A percentile compares a stretch with the other conserved stretches of the same genome.
phyloP scores from a whole-genome alignment of 805 yeast genomes.

The Ogataea zsoltii region DNA sequence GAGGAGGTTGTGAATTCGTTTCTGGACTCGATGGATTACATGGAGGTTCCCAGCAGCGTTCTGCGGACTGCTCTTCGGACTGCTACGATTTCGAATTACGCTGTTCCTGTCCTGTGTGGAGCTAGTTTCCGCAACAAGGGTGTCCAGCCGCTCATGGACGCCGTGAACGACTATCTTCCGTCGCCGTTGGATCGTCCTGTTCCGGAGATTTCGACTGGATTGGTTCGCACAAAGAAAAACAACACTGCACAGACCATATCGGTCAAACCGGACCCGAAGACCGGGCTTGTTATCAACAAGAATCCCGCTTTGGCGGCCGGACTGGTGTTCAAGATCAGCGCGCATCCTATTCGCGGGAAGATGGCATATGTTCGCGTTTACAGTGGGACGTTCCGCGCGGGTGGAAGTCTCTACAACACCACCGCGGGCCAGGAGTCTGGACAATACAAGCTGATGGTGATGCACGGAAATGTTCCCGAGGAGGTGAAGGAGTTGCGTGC shows the following conservation, averaged over 20 bases:
- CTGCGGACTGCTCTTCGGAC: constrained; percentile 62
- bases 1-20: constrained; percentile 76
- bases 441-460: constrained; percentile 58
- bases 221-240: constrained; percentile 19
- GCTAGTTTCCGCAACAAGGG: constrained; percentile 92
- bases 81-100: constrained; percentile 56
- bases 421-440: constrained; percentile 56
- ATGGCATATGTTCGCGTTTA: constrained; percentile 88
- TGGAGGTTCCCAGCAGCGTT: constrained; percentile 55
- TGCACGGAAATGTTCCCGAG: constrained; percentile 87
- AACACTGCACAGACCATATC: constrained; percentile 28
- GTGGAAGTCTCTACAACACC: constrained; percentile 64
- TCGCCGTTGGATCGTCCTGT: constrained; percentile 66
- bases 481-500: constrained; percentile 62
- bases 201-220: constrained; percentile 48
- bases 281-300: constrained; percentile 54
- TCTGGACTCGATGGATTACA: constrained; percentile 72
- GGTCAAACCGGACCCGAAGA: constrained; percentile 38
- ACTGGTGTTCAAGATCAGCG: constrained; percentile 86
- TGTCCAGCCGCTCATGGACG: constrained; percentile 90
- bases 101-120: constrained; percentile 88
- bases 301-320: constrained; percentile 69
- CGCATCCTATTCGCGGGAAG: constrained; percentile 80
- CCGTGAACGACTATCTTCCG: constrained; percentile 75
- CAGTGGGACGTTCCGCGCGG: constrained; percentile 70